A percentile compares a stretch with the other conserved stretches of the same genome.
Evolutionary conservation across 2,329 filamentous ascomycete genomes (phyloP).

Genomic region (Xylariaceae sp.): DNA sequence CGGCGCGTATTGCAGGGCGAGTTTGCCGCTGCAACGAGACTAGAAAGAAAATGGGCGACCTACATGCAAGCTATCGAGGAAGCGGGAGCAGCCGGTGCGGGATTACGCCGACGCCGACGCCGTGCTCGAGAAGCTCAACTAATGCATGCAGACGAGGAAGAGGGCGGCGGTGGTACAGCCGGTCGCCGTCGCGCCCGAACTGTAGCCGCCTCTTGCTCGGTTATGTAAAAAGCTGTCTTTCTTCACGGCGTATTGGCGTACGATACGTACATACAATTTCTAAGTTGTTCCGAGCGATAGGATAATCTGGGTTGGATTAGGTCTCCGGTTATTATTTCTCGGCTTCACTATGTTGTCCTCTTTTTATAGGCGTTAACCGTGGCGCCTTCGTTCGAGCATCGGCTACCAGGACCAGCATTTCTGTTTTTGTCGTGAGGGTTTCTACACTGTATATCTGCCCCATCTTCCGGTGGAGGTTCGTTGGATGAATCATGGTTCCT

Average conservation of each 20-base stretch:
- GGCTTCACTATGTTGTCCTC: too few species aligned
- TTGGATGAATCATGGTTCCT: too few species aligned
- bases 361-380: too few species aligned
- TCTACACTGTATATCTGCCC: not conserved
- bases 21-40: slow-evolving; percentile 69
- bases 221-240: slow-evolving; percentile 61
- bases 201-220: slow-evolving; percentile 56
- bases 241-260: slow-evolving; percentile 16
- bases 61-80: slow-evolving; percentile 94
- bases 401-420: too few species aligned
- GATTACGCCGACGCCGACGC: slow-evolving; percentile 70
- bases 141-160: slow-evolving; percentile 80
- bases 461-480: too few species aligned
- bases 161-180: slow-evolving; percentile 57
- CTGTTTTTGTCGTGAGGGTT: not conserved
- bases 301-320: too few species aligned
- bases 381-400: too few species aligned
- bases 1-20: slow-evolving; percentile 82
- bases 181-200: slow-evolving; percentile 66
- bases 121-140: slow-evolving; percentile 80
- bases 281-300: not conserved
- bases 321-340: too few species aligned
- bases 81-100: slow-evolving; percentile 68
- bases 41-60: slow-evolving; percentile 90
- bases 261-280: slow-evolving; percentile 6